Evolutionary conservation across 2,329 filamentous ascomycete genomes (phyloP), one percentile per base, ranked within the genome.

Genomic region (Penicillium sp.): DNA sequence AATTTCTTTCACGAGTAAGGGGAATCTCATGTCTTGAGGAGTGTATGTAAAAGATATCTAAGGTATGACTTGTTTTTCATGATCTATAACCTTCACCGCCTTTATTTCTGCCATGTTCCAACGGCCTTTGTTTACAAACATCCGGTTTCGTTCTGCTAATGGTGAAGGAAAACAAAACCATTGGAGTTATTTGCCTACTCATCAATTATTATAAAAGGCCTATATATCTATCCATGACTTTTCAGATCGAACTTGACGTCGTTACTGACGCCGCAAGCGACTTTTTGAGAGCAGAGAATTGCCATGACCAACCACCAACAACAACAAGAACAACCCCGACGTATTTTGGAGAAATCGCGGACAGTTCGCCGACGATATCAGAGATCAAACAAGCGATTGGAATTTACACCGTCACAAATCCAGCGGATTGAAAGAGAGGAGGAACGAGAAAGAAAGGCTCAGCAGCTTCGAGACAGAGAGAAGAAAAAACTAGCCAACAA

Each of bases 341-440:
- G 70, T 52, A 65, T 70, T 54, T 62, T 72, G 43, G 71, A 73
- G 52, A 74, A 73, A 63, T 74, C 71, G 55, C 68, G 65, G 59
- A 70, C 67, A 21, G 70, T 73, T 35, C 70, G 70, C 47, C 71
- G 71, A 54, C 66, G 66, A 48, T 73, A 71, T 57, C 71, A 73
- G 52, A 69, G 70, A 59, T 71, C 68, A 60, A 68, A 71, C 63
- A 69, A 72, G 55, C 65, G 65, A 16, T 66, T 72, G 52, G 59
- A 65, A 38, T 73, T 72, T 55, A 69, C 66, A 12, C 65, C 68
- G 5, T 67, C 70, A 2, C 66, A 73, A 55, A 66, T 73, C n/a
- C 65, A 64, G 26, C 65, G 66, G 14, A 71, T 73, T 47, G 74
- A 76, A 46, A 72, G 75, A 47, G 72, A 76, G 48, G 70, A 78